phyloP scores from a whole-genome alignment of 805 yeast genomes.

The Pichia californica region DNA sequence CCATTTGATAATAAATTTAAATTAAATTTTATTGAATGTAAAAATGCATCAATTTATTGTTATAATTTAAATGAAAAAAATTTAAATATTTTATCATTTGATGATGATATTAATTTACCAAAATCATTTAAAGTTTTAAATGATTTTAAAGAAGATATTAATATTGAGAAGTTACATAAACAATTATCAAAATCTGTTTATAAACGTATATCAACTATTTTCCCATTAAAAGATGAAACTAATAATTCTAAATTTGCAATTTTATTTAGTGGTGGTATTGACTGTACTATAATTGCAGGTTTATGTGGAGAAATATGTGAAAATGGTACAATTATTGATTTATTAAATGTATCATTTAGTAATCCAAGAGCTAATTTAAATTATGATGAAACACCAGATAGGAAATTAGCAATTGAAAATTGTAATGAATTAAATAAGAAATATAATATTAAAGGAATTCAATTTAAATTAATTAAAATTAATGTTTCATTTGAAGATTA shows the following conservation, averaged over 20 bases:
- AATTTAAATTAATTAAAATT: constrained; percentile 55
- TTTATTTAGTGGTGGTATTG: constrained; percentile 91
- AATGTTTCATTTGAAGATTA: constrained; percentile 71
- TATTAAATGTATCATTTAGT: constrained; percentile 89
- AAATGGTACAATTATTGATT: constrained; percentile 45
- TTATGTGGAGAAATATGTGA: constrained; percentile 33
- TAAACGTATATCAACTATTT: constrained; percentile 52
- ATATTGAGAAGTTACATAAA: constrained; percentile 20
- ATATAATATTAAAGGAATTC: constrained; percentile 31
- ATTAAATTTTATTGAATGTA: constrained; percentile 44
- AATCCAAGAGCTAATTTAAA: constrained; percentile 67
- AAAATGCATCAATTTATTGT: constrained; percentile 42
- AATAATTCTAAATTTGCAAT: constrained; percentile 45
- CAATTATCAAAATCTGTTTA: constrained; percentile 35
- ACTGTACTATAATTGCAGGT: constrained; percentile 77
- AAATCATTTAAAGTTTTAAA: background rate
- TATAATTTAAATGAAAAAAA: constrained; percentile 28
- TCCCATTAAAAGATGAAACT: constrained; percentile 37
- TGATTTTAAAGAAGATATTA: background rate
- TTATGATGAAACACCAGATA: constrained; percentile 76
- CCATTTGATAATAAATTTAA: constrained; percentile 26
- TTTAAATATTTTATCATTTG: constrained; percentile 11
- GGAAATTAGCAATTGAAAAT: constrained; percentile 64
- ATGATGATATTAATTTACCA: background rate
- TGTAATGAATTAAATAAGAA: constrained; percentile 42